These are phyloP conservation scores for Penicillium lagena DNA, from an alignment of 495 filamentous ascomycete genomes.

Conservation along the genomic window DNA sequence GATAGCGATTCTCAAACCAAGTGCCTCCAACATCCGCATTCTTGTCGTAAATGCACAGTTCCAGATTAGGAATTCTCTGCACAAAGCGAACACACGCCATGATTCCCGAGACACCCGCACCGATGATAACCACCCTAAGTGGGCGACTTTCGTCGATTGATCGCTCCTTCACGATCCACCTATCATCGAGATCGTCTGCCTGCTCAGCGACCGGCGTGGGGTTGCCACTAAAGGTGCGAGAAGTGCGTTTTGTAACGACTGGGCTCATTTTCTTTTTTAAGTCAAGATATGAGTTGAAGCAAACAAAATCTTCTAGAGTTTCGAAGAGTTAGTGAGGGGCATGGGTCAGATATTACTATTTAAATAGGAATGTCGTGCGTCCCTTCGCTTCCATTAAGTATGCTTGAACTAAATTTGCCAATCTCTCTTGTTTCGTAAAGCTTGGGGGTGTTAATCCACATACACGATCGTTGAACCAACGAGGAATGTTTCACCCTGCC, in stretches of 20 bases:
- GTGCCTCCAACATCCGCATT: slow-evolving; percentile 66
- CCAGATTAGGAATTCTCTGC: slow-evolving; percentile 49
- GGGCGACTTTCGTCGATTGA: slow-evolving; percentile 52
- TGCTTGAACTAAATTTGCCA: no score
- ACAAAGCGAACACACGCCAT: slow-evolving; percentile 54
- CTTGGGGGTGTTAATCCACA: no score
- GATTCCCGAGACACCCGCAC: slow-evolving; percentile 61
- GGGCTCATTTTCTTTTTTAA: no score
- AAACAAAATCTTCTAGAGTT: no score
- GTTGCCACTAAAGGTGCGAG: slow-evolving; percentile 6
- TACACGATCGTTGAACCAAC: no score
- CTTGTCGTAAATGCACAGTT: slow-evolving; percentile 72
- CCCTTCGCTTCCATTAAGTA: no score
- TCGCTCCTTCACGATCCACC: slow-evolving; percentile 29
- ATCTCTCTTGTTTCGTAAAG: no score
- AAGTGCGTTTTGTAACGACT: slow-evolving; percentile 10
- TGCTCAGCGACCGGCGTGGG: not conserved
- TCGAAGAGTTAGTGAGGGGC: no score
- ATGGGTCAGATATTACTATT: no score
- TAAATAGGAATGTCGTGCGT: no score
- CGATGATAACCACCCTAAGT: slow-evolving; percentile 55
- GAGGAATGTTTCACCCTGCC: no score
- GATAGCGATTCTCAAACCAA: slow-evolving; percentile 69
- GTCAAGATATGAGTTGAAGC: no score
- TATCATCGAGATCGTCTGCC: not conserved